Base-by-base conservation (phyloP, 768 basidiomycete genomes). In the Neoboletus subvelutipes region DNA sequence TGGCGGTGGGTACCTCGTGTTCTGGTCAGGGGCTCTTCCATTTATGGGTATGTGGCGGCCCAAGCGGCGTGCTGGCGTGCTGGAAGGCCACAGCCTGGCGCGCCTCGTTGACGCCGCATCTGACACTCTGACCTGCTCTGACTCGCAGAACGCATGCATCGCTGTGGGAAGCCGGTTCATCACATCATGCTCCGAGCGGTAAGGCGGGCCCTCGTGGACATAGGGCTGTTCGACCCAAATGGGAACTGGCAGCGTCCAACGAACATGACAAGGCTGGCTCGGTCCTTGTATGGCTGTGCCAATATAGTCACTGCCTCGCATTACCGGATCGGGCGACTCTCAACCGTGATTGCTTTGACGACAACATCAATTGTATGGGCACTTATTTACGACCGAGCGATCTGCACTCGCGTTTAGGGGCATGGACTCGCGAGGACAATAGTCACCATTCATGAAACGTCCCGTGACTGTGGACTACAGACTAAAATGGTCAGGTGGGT, bases 21-120 rank as follows among this genome's bases (percentile, higher is more conserved):
- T 54, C 42, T n/a, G 34, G 15, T 59, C 67, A 68, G 67, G 67
- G 65, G 67, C 26, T 2, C 45, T 59, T 43, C 68, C 56, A 58
- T 63, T 65, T 73, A 43, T 51, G 60, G 59, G 15, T 12, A 54
- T 24, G 54, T 67, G 59, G 59, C 50, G 59, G 56, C 20, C 28
- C 20, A 58, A 51, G 50, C 26, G 50, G 63, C 45, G 26, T 29
- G 45, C 45, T 36, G 54, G 36, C 37, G 18, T 39, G 39, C 8
- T 39, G 39, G 39, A 28, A 3, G 3, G 26, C 28, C 57, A 68
- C 62, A 66, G 67, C 61, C 36, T 33, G 28, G 20, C 37, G 46
- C 54, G 42, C 57, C 56, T 24, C 39, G 13, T 40, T 40, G 18
- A 10, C 41, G 10, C 20, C 5, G 12, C 28, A 57, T 56, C 56